A percentile compares a stretch with the other conserved stretches of the same genome.
These are phyloP conservation scores for Fusarium clavum DNA, from an alignment of 2,329 filamentous ascomycete species.

Conservation along the genomic window DNA sequence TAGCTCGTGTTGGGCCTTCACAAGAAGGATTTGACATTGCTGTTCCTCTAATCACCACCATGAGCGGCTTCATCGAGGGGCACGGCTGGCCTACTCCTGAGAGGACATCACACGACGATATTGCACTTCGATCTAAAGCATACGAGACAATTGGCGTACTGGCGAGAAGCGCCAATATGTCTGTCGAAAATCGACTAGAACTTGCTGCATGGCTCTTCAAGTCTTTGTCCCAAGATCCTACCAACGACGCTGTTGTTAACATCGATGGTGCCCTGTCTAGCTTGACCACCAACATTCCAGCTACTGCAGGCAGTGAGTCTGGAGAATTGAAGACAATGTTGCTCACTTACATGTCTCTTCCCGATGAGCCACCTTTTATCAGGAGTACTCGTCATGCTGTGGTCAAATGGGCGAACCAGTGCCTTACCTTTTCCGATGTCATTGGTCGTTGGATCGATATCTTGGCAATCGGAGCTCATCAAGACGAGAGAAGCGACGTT, in stretches of 20 bases:
- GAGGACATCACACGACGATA: conserved; percentile 68
- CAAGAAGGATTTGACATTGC: conserved; percentile 73
- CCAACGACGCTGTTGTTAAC: conserved; percentile 80
- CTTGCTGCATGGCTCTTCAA: conserved; percentile 81
- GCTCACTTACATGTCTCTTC: conserved; percentile 72
- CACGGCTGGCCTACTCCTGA: conserved; percentile 85
- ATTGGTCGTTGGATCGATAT: conserved; percentile 89
- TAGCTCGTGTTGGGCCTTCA: conserved; percentile 77
- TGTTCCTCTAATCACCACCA: conserved; percentile 72
- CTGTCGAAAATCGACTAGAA: conserved; percentile 65
- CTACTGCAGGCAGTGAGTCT: conserved; percentile 48
- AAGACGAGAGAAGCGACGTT: conserved; percentile 81
- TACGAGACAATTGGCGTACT: conserved; percentile 93
- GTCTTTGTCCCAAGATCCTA: conserved; percentile 83
- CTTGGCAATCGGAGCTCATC: conserved; percentile 76
- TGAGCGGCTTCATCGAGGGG: conserved; percentile 79
- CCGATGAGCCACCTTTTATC: conserved; percentile 63
- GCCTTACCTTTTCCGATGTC: conserved; percentile 82
- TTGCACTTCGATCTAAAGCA: conserved; percentile 78
- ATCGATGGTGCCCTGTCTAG: conserved; percentile 91
- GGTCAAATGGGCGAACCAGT: conserved; percentile 90
- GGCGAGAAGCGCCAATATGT: conserved; percentile 71
- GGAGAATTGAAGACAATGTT: conserved; percentile 65
- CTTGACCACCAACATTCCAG: conserved; percentile 64
- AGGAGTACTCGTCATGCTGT: conserved; percentile 84